Base-by-base conservation (phyloP, 805 yeast genomes). In the Kodamaea fukazawae region DNA sequence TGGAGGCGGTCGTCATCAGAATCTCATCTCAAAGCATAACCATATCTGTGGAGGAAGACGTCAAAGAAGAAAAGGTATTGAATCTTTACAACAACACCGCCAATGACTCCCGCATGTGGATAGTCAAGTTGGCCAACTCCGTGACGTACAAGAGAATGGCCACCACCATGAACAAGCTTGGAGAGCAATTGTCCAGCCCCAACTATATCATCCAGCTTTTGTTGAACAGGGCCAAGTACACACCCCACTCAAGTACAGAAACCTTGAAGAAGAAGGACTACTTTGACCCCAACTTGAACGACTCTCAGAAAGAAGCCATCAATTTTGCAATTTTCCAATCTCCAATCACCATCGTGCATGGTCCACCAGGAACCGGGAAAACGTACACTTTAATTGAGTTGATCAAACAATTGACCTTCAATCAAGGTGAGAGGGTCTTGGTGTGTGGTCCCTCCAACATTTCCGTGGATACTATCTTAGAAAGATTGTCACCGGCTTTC, bases 371-470 rank as follows among this genome's bases (percentile, higher is more conserved):
- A 3, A 83, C 91, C 0, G 91, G 91, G 8, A 78, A 79, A 44
- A 91, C 98, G 0, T 83, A 82, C 46, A 90, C 97, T 0, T 51
- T 91, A 4, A 79, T 90, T 7, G 97, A 91, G 53, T 64, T 86
- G 6, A 81, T 89, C 27, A 76, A 83, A 37, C 96, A 90, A 54
- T 65, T 88, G 36, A 70, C 79, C 1, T 66, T 65, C 7, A 62
- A 60, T 10, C 53, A 53, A 4, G 50, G 57, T 11, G 72, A 70
- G 38, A 60, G 89, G 32, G 81, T 91, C 0, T 65, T 91, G 20
- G 90, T 91, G 0, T 90, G 97, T 64, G 97, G 96, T 0, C 96
- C 98, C 0, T 89, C 97, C 0, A 91, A 91, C 57, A 81, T 89
- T 11, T 79, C 96, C 1, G 95, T 90, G 1, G 98, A 91, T 58